These are phyloP conservation scores for Kodamaea ohmeri DNA, from an alignment of 1,139 yeast genomes.

Conservation along the genomic window DNA sequence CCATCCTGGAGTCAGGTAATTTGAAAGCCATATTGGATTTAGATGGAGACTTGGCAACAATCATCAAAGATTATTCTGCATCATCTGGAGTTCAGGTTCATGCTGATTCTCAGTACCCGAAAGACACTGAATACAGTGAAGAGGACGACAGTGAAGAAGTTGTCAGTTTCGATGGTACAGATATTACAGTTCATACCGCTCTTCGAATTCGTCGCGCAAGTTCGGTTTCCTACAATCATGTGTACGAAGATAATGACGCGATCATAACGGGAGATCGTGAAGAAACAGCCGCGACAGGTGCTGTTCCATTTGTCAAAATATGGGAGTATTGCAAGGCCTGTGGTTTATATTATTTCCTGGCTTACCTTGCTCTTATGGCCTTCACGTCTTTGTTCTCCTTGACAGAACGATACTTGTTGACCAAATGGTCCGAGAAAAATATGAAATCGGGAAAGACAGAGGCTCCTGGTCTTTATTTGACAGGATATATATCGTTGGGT, in stretches of 20 bases:
- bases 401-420: constrained; percentile 33
- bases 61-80: constrained; percentile 12
- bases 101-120: no score
- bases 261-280: constrained; percentile 25
- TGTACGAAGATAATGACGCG: constrained; percentile 8
- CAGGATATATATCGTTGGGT: constrained; percentile 28
- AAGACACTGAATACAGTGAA: background rate
- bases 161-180: background rate
- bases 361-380: constrained; percentile 26
- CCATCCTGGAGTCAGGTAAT: constrained; percentile 20
- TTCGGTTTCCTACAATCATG: constrained; percentile 23
- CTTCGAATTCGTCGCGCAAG: constrained; percentile 15
- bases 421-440: constrained; percentile 39
- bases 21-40: constrained; percentile 19
- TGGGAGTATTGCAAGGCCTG: constrained; percentile 37
- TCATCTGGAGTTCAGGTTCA: no score
- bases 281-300: constrained; percentile 32
- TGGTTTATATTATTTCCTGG: constrained; percentile 25
- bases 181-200: background rate
- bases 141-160: background rate
- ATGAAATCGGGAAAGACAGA: constrained; percentile 25
- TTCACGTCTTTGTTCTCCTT: constrained; percentile 24
- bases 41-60: constrained; percentile 22
- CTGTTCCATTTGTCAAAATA: constrained; percentile 33
- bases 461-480: constrained; percentile 24